These are phyloP conservation scores for Coemansia sp. DNA, from an alignment of 192 early-diverging fungal genomes.

Conservation along the genomic window DNA sequence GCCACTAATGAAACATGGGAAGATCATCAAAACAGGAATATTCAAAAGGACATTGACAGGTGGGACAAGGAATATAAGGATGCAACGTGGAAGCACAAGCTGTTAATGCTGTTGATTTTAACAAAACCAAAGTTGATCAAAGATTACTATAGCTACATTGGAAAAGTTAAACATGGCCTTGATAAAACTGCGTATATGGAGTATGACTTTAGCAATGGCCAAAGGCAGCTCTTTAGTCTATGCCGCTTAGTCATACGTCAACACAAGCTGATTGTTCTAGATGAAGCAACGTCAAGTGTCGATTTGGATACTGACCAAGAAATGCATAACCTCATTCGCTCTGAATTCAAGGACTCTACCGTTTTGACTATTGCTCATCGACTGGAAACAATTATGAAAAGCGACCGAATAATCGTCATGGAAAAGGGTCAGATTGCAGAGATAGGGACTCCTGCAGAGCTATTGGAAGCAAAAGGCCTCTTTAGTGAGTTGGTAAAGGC, in stretches of 20 bases:
- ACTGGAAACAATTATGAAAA: too few relatives aligned
- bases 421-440: too few relatives aligned
- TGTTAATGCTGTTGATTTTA: slow-evolving; percentile 9
- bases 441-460: too few relatives aligned
- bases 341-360: too few relatives aligned
- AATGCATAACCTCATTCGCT: too few relatives aligned
- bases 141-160: not conserved
- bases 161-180: not conserved
- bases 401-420: too few relatives aligned
- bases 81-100: slow-evolving; percentile 2
- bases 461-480: too few relatives aligned
- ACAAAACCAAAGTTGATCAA: not conserved
- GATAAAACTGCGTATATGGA: slow-evolving; percentile 3
- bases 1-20: slow-evolving; percentile 28
- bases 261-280: slow-evolving; percentile 60
- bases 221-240: slow-evolving; percentile 33
- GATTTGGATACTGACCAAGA: too few relatives aligned
- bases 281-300: slow-evolving; percentile 62
- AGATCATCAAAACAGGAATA: slow-evolving; percentile 59
- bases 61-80: not conserved
- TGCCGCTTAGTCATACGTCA: slow-evolving; percentile 10
- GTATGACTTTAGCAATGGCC: slow-evolving; percentile 46
- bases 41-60: not conserved
- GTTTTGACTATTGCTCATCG: too few relatives aligned
- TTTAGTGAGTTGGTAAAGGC: too few relatives aligned